These are phyloP conservation scores for Beauveria sp. DNA, from an alignment of 2,329 filamentous ascomycete genomes.

Conservation along the genomic window DNA sequence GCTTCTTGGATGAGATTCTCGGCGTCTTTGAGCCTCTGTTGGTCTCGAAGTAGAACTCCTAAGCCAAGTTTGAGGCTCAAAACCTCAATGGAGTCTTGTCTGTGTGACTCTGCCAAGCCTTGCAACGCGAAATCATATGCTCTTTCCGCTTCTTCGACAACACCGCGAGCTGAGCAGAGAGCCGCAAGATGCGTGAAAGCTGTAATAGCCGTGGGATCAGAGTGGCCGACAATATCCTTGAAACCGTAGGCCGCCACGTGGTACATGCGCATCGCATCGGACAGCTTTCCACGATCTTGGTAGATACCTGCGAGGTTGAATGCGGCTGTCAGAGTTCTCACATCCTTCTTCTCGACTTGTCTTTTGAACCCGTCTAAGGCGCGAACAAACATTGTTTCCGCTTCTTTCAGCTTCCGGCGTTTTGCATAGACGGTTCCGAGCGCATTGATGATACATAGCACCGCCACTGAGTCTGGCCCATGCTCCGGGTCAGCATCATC, in stretches of 20 bases:
- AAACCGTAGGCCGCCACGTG: neutral
- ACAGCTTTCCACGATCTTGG: neutral
- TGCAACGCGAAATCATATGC: neutral
- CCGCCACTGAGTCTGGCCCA: neutral
- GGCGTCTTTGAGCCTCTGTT: neutral
- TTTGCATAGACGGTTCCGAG: neutral
- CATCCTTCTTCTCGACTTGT: neutral
- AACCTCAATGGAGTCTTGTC: neutral
- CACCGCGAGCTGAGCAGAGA: neutral
- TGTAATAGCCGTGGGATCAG: neutral
- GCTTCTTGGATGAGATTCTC: neutral
- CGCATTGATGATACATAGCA: neutral
- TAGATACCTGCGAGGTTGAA: neutral
- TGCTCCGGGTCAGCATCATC: neutral
- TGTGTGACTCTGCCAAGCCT: neutral
- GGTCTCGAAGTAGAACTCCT: neutral
- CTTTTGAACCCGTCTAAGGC: neutral
- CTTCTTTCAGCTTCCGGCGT: neutral
- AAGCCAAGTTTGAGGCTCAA: neutral
- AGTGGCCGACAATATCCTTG: neutral
- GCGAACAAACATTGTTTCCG: neutral
- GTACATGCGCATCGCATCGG: neutral
- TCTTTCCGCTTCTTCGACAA: neutral
- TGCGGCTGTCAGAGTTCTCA: neutral
- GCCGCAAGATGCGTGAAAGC: neutral